Evolutionary conservation across 2,329 filamentous ascomycete species (phyloP).

Genomic region (Metarhizium guizhouense): DNA sequence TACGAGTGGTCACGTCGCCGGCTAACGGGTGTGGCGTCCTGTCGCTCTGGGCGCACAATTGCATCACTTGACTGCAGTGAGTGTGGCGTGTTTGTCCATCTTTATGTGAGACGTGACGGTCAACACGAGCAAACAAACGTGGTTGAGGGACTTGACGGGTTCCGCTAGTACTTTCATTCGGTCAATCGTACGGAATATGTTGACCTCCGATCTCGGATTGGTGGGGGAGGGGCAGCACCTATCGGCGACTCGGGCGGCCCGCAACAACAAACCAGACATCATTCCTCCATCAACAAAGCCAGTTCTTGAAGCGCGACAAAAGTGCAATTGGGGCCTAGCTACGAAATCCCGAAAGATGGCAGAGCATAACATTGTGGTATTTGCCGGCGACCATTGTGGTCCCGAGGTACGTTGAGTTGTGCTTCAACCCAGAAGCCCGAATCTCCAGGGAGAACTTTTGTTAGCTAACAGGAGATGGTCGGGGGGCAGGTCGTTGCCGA

Average conservation of each 20-base stretch:
- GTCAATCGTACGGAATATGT: too few species aligned
- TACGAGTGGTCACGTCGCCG: too few species aligned
- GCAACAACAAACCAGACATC: neutral
- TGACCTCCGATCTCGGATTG: slow-evolving; percentile 7
- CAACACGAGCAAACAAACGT: too few species aligned
- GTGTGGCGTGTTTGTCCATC: neutral
- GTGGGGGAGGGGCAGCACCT: slow-evolving; percentile 4
- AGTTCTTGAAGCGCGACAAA: neutral
- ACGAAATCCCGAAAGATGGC: slow-evolving; percentile 40
- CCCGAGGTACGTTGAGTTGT: slow-evolving; percentile 57
- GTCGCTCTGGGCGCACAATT: too few species aligned
- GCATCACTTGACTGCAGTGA: neutral
- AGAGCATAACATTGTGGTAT: slow-evolving; percentile 69
- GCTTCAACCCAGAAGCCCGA: neutral
- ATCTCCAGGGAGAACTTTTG: neutral
- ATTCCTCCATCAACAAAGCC: neutral
- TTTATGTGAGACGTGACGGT: too few species aligned
- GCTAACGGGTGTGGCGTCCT: too few species aligned
- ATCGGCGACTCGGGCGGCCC: neutral
- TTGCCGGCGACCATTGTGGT: slow-evolving; percentile 76
- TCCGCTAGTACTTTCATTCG: too few species aligned
- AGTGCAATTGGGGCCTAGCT: neutral
- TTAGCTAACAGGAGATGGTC: slow-evolving; percentile 10
- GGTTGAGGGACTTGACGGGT: too few species aligned
- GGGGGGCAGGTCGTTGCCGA: slow-evolving; percentile 61